Evolutionary conservation across 2,329 filamentous ascomycete species (phyloP), one percentile per base, ranked within the genome.

Genomic region (Colletotrichum aenigma): DNA sequence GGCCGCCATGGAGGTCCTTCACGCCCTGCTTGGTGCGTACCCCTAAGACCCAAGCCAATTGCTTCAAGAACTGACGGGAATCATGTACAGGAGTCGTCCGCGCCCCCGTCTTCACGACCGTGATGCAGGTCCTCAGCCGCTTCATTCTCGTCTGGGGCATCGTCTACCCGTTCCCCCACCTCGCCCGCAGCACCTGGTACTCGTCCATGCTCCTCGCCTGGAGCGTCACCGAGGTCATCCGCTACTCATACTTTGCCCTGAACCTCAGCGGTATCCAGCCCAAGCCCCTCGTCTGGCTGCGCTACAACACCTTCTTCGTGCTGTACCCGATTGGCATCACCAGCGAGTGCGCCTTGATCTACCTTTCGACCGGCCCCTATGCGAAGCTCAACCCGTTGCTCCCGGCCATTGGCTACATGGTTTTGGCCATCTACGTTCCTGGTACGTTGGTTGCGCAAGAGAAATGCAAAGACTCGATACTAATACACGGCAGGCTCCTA

Each of bases 271-370:
- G 91, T 32, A 82, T 86, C 75, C 91, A 94, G 34, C 95, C 96
- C 0, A 83, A 81, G 1, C 87, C 89, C 75, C 89, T 98, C 82
- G 92, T 92, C 48, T 98, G 95, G 94, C 87, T 97, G 85, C 90
- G 96, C 80, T 96, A 98, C 86, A 98, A 97, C 84, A 96, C 95
- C 9, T 99, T 99, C 86, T 95, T 95, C 81, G 87, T 98, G 48
- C 91, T 99, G 26, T 99, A 99, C 86, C 97, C 97, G 1, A 84
- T 98, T 75, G 97, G 97, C 56, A 98, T 98, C 82, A 89, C 91
- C 55, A 97, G 94, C 86, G 97, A 99, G 89, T 95, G 94, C 81
- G 92, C 90, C 85, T 89, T 98, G 81, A 93, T 98, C 68, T 95
- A 92, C 82, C 88, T 89, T 72, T 93, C 95, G 2, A 90, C 94